These are phyloP conservation scores for Boletus sp. DNA, from an alignment of 768 basidiomycete genomes.

Conservation along the genomic window DNA sequence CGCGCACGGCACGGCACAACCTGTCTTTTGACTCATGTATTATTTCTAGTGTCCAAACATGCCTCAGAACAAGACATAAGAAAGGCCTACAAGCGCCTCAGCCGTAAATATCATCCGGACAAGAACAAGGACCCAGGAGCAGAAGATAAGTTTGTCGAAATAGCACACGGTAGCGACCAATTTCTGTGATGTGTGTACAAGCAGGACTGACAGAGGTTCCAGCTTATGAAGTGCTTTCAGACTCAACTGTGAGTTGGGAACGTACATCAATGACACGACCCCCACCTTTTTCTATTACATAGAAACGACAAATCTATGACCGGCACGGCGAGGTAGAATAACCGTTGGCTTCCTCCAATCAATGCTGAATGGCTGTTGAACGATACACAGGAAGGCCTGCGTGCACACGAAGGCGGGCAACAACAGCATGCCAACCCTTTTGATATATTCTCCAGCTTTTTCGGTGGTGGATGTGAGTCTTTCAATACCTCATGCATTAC, in stretches of 20 bases:
- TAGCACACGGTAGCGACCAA: conserved; percentile 69
- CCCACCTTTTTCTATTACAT: conserved; percentile 7
- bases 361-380: conserved; percentile 10
- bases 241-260: conserved; percentile 55
- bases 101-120: conserved; percentile 90
- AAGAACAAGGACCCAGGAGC: conserved; percentile 87
- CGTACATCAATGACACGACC: neutral
- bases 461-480: conserved; percentile 72
- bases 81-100: conserved; percentile 87
- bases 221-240: conserved; percentile 96
- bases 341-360: neutral
- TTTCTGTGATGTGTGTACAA: neutral
- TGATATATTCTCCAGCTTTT: conserved; percentile 92
- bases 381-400: conserved; percentile 71
- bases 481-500: neutral
- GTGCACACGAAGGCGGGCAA: conserved; percentile 87
- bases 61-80: conserved; percentile 88
- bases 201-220: conserved; percentile 8
- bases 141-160: conserved; percentile 84
- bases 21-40: conserved; percentile 22
- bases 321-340: conserved; percentile 76
- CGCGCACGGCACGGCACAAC: conserved; percentile 23
- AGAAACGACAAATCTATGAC: conserved; percentile 96
- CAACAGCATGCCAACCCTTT: conserved; percentile 78
- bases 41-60: conserved; percentile 55